A percentile compares a stretch with the other conserved stretches of the same genome.
These are phyloP conservation scores for Fusarium sacchari DNA, from an alignment of 2,329 filamentous ascomycete species.

Conservation along the genomic window DNA sequence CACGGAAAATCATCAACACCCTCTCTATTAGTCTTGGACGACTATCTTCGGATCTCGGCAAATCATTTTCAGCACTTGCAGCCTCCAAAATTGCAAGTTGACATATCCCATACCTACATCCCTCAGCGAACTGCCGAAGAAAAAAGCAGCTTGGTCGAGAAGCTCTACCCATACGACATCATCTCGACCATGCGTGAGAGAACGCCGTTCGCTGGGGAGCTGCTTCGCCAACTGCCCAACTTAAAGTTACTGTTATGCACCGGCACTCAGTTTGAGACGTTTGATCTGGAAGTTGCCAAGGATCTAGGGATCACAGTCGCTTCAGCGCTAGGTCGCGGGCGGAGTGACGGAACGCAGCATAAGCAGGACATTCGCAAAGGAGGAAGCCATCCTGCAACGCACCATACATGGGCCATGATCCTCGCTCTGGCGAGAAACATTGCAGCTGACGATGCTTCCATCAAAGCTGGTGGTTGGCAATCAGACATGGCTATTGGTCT, in stretches of 20 bases:
- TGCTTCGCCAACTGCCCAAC: not conserved
- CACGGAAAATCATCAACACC: not conserved
- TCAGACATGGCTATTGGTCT: not conserved
- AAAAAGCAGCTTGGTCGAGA: not conserved
- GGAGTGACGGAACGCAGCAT: not conserved
- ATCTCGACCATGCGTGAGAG: not conserved
- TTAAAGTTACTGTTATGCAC: not conserved
- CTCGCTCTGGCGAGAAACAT: not conserved
- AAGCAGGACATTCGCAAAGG: not conserved
- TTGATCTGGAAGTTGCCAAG: not conserved
- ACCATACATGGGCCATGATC: not conserved
- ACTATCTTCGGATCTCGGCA: not conserved
- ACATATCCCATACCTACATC: fast-evolving
- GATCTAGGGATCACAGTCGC: not conserved
- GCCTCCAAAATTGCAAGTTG: not conserved
- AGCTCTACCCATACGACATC: not conserved
- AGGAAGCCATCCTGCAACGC: not conserved
- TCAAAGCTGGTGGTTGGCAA: not conserved
- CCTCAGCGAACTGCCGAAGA: not conserved
- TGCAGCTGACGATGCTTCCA: not conserved
- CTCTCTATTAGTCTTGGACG: not conserved
- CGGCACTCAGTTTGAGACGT: not conserved
- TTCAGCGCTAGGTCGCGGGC: not conserved
- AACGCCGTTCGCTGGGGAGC: not conserved
- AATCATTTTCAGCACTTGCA: not conserved